Evolutionary conservation across 2,329 filamentous ascomycete genomes (phyloP), one percentile per base, ranked within the genome.

Genomic region (Claviceps fusiformis): DNA sequence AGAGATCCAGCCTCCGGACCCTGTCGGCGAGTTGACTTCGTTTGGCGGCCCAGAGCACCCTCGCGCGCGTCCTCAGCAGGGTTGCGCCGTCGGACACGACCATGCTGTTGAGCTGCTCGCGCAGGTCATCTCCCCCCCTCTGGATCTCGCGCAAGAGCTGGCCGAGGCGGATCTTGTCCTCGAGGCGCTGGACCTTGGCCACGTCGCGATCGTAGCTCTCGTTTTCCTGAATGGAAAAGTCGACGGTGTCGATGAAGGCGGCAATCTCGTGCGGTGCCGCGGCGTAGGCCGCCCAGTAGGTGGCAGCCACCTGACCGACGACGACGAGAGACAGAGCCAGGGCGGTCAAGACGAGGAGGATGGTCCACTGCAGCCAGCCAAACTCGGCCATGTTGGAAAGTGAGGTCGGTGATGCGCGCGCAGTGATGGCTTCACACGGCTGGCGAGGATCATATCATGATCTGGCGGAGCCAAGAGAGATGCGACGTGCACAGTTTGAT

Each of bases 171-270:
- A 83, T 64, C 70, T 83, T 83, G 65, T 85, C 81, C 59, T 83
- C 81, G 35, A 83, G 71, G 45, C 77, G 76, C 63, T 73, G 73
- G 44, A 84, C 74, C 57, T 76, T 77, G 55, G 75, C 70, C 50
- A 84, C 73, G 62, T 85, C 80, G 61, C 74, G 72, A 65, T 83
- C 79, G 64, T 83, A 83, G 62, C 74, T 79, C 67, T 84, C 81
- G 62, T 83, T 84, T 65, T 85, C 82, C 60, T 77, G 72, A 51
- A 82, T 73, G 44, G 80, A 87, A 62, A 75, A 80, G 64, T 83
- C 80, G 62, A 81, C 74, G 17, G 77, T 74, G 63, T 83, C 80
- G 62, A 83, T 67, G 61, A 84, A 81, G 56, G 74, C 74, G 56
- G 68, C 68, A 55, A 83, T 73, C 66, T 85, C 81, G 59, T 70